Base-by-base conservation (phyloP, 495 filamentous ascomycete genomes). In the Darksidea phi region DNA sequence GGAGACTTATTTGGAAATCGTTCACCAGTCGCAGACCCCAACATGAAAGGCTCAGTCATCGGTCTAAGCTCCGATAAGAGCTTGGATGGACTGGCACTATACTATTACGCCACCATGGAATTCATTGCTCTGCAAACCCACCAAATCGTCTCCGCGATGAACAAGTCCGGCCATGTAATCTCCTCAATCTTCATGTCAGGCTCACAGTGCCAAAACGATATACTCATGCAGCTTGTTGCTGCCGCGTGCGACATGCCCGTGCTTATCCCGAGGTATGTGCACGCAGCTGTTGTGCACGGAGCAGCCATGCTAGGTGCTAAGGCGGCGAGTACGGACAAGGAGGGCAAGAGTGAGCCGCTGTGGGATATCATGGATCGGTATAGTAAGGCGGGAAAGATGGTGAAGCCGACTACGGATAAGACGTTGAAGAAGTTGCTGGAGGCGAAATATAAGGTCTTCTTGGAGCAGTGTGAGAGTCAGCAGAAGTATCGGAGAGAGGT, bases 281-380 rank as follows among this genome's bases (percentile, higher is more conserved):
- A 95, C 71, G 93, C 94, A 2, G 93, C 94, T n/a, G 94, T 98
- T 8, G 91, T 93, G 20, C 91, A 96, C 67, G 94, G 94, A 17
- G 93, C 94, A 26, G 94, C 94, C 10, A 97, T 98, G 92, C 80
- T 97, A 20, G 94, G 92, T 25, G 94, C 89, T 13, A 97, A 97
- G 74, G 94, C 94, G 48, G 94, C 91, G 21, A 95, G 66, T 23
- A 72, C 71, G 12, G 69, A 73, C 62, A 72, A 75, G 10, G 80
- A 91, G 15, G 93, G 93, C 12, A 84, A 85, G 59, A 91, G 87
- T 0, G 92, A 96, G 76, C 82, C 85, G 42, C 76, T 98, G 57
- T 98, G 93, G 94, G 80, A 84, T 54, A 96, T 98, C 68, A 98
- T 98, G 94, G 88, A 94, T 73, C 85, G 91, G 34, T 96, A 96